Base-by-base conservation (phyloP, 495 filamentous ascomycete species). In the Neurospora tetraspora region DNA sequence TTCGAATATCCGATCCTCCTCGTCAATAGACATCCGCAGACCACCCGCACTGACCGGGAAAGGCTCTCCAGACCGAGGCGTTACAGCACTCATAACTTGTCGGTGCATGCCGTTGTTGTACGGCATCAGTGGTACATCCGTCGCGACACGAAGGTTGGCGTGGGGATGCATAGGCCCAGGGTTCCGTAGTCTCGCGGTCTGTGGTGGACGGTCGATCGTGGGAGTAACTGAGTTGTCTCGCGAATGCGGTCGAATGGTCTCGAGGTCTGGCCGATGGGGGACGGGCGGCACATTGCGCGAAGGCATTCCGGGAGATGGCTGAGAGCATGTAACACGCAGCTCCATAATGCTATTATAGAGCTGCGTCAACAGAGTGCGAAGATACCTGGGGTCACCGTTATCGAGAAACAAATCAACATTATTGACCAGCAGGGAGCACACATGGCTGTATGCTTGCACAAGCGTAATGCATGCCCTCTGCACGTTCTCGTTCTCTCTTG, bases 321-420 rank as follows among this genome's bases (percentile, higher is more conserved):
- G 78, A 5, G 77, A 75, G 40, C 80, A 82, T 3, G 84, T 85
- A 11, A 84, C 83, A 18, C 86, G 91, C 69, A 94, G 82, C 78
- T 97, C 94, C 75, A 92, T 88, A 37, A 93, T 86, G 76, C 92
- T 92, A 69, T 92, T 92, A 77, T 92, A 96, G 39, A 96, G 85
- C 80, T 91, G 89, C 61, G 94, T 85, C 84, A 97, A 86, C 72
- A 96, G 81, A 0, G 91, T 94, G 10, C 94, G 90, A 70, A 96
- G 89, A 76, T 94, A 94, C 23, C 91, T 88, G 8, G 91, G 87
- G 76, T 97, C 92, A 31, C 88, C 89, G 73, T 93, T 90, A 70
- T 89, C 85, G 36, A 93, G 86, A 69, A 96, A 90, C 18, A 90
- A 88, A 47, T 89, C 85, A 59, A 91, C 86, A 72, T 90, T 93